A percentile compares a stretch with the other conserved stretches of the same genome.
phyloP scores from a whole-genome alignment of 148 eudicot species.

The Hydrangea macrophylla region DNA sequence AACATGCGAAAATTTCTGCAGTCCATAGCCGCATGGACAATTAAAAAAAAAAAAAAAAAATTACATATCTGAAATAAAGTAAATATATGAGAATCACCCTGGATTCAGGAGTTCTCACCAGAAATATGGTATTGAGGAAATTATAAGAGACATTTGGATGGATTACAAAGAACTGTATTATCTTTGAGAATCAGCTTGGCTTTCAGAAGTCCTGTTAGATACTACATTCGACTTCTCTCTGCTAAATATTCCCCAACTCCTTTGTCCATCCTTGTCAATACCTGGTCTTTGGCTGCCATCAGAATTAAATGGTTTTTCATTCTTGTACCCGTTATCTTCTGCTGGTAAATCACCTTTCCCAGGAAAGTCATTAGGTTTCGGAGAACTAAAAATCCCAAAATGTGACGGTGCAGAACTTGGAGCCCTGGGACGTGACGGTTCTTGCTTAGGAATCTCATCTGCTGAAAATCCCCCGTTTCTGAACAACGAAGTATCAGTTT shows the following conservation, averaged over 20 bases:
- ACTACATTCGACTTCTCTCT: constrained; percentile 12
- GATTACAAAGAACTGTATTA: not conserved
- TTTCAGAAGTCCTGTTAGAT: not conserved
- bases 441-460: constrained; percentile 6
- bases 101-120: not conserved
- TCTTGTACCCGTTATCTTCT: constrained; percentile 28
- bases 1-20: too few relatives aligned
- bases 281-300: constrained; percentile 10
- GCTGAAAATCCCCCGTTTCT: constrained; percentile 11
- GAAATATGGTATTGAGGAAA: not conserved
- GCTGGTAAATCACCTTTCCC: constrained; percentile 10
- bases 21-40: too few relatives aligned
- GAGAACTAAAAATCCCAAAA: constrained; percentile 40
- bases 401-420: constrained; percentile 14
- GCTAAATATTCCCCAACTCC: constrained; percentile 29
- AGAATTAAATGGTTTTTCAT: constrained; percentile 16
- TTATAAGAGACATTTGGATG: not conserved
- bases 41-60: too few relatives aligned
- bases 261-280: constrained; percentile 2
- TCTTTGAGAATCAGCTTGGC: not conserved
- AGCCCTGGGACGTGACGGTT: constrained; percentile 8
- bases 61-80: too few relatives aligned
- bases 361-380: constrained; percentile 3
- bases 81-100: too few relatives aligned
- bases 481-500: constrained; percentile 1